Base-by-base conservation (phyloP, 331 rosid genomes). In the Arachis monticola region DNA sequence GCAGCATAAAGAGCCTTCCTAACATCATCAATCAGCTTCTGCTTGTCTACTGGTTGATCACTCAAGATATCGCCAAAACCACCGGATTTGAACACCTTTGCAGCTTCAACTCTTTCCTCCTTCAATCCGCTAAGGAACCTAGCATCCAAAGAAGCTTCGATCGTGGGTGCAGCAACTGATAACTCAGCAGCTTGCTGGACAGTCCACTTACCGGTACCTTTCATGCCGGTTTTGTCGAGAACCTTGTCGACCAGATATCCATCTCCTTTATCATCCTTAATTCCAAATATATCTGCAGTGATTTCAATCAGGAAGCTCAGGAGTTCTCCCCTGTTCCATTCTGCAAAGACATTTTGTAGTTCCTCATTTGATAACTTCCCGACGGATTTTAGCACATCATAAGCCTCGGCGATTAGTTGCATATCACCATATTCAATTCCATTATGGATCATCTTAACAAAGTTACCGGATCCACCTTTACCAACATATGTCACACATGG, bases 121-220 rank as follows among this genome's bases (percentile, higher is more conserved):
- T 89, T 89, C 65, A 89, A 74, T 50, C 94, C 94, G 70, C 94
- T 89, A 5, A 87, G 92, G 79, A 89, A 89, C 81, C 94, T 85
- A 10, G 88, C 89, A 78, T 89, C 94, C 84, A 89, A 76, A 42
- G 94, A 89, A 69, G 94, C 76, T 55, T 82, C 94, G 66, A 89
- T 89, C 52, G 94, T 89, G 38, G 87, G 91, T 52, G 94, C 94
- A 67, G 94, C 92, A 81, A 89, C 78, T 2, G 90, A 89, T 64
- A 89, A 80, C 44, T 89, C 94, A 70, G 94, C 91, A 63, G 94
- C 92, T 83, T 89, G 91, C 74, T 89, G 94, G 51, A 91, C 96
- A 1, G 96, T 91, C 96, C 96, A 91, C 83, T 88, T 91, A 57
- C 93, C 96, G 41, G 96, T 88, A 12, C 93, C 96, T 81, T 90